Evolutionary conservation across 768 basidiomycete genomes (phyloP).

Genomic region (Boletus sp.): DNA sequence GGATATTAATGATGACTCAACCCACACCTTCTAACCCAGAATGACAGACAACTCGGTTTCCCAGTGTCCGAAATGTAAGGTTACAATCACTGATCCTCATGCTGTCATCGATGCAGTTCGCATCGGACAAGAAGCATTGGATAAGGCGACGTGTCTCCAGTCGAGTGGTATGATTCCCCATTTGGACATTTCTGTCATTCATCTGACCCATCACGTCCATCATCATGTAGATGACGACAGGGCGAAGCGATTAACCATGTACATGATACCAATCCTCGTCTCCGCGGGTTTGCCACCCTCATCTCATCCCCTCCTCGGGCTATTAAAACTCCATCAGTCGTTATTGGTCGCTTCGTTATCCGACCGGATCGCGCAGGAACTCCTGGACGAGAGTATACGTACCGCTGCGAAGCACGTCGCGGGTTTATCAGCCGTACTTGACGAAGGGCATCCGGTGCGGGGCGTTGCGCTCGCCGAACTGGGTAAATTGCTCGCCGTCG

Average conservation of each 20-base stretch:
- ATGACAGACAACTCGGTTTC: constrained; percentile 45
- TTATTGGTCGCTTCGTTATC: constrained; percentile 57
- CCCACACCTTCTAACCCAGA: background rate
- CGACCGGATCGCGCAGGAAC: constrained; percentile 40
- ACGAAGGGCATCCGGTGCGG: constrained; percentile 70
- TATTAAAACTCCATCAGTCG: constrained; percentile 67
- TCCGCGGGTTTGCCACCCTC: constrained; percentile 60
- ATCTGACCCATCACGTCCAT: background rate
- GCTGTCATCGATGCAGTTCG: constrained; percentile 60
- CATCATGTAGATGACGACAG: constrained; percentile 49
- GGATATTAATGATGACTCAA: background rate
- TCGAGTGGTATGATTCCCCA: constrained; percentile 43
- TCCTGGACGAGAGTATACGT: constrained; percentile 61
- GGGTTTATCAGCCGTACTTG: constrained; percentile 53
- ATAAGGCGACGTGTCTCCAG: constrained; percentile 66
- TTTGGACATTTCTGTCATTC: background rate
- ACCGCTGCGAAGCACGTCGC: constrained; percentile 50
- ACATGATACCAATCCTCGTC: constrained; percentile 61
- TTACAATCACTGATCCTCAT: constrained; percentile 45
- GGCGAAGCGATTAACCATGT: constrained; percentile 56
- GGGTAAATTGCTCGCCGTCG: constrained; percentile 77
- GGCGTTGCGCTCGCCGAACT: constrained; percentile 75
- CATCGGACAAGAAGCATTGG: constrained; percentile 69
- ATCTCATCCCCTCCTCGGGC: constrained; percentile 72
- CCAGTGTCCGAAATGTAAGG: constrained; percentile 55